phyloP scores from a whole-genome alignment of 495 filamentous ascomycete species.

The Rostrohypoxylon terebratum region DNA sequence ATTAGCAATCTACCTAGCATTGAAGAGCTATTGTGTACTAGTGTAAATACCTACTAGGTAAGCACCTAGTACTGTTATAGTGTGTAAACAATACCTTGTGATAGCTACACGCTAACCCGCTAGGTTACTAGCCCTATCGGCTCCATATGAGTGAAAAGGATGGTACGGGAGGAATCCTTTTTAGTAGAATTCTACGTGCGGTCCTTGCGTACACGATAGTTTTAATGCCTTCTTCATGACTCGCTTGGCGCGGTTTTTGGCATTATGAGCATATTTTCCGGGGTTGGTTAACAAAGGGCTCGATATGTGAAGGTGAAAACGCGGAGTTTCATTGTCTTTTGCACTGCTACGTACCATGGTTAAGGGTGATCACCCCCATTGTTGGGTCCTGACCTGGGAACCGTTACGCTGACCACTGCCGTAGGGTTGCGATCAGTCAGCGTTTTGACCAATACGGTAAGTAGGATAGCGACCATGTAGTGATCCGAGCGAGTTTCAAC shows the following conservation, averaged over 20 bases:
- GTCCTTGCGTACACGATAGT: slow-evolving; percentile 7
- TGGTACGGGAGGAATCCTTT: slow-evolving; percentile 3
- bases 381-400: neutral
- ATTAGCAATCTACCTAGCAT: neutral
- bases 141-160: slow-evolving; percentile 1
- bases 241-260: slow-evolving; percentile 10
- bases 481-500: slow-evolving; percentile 30
- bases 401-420: slow-evolving; percentile 4
- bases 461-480: neutral
- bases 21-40: slow-evolving; percentile 1
- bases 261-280: neutral
- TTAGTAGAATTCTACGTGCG: slow-evolving; percentile 1
- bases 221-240: slow-evolving; percentile 5
- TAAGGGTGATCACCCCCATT: slow-evolving; percentile 16
- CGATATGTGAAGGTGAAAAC: neutral
- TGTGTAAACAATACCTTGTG: neutral
- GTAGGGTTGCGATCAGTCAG: slow-evolving; percentile 34
- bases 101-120: neutral
- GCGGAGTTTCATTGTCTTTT: slow-evolving; percentile 6
- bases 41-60: neutral
- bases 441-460: slow-evolving; percentile 18
- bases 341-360: neutral
- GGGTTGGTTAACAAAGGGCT: neutral
- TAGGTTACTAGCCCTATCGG: slow-evolving; percentile 9
- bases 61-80: neutral